These are phyloP conservation scores for Xerocomus amazonicus DNA, from an alignment of 1,284 basidiomycete genomes.

Conservation along the genomic window DNA sequence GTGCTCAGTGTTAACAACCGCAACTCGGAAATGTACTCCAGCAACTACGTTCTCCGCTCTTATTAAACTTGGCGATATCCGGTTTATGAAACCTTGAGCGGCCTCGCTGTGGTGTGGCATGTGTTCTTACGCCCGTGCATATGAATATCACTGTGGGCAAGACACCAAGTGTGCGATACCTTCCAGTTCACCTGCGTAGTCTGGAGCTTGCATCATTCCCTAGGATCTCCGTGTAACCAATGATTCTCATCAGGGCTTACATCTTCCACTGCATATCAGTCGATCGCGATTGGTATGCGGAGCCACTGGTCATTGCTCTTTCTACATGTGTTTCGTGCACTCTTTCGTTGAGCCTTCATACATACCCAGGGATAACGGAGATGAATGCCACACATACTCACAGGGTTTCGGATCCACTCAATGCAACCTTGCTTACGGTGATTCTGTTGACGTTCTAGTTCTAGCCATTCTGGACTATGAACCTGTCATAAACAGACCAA, in stretches of 20 bases:
- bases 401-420: background rate
- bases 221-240: background rate
- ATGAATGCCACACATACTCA: background rate
- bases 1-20: too few relatives aligned
- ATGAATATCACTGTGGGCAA: background rate
- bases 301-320: background rate
- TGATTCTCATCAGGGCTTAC: background rate
- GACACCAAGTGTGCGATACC: background rate
- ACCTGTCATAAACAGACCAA: background rate
- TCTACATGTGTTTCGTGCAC: background rate
- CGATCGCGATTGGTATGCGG: background rate
- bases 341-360: background rate
- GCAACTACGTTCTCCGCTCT: too few relatives aligned
- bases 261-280: background rate
- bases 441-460: background rate
- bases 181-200: background rate
- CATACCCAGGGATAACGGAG: background rate
- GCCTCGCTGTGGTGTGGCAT: too few relatives aligned
- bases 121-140: too few relatives aligned
- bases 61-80: too few relatives aligned
- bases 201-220: background rate
- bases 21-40: too few relatives aligned
- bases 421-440: background rate
- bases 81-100: too few relatives aligned
- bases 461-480: background rate